phyloP scores from a whole-genome alignment of 108 stramenopile species.

The Cyclotella baltica region DNA sequence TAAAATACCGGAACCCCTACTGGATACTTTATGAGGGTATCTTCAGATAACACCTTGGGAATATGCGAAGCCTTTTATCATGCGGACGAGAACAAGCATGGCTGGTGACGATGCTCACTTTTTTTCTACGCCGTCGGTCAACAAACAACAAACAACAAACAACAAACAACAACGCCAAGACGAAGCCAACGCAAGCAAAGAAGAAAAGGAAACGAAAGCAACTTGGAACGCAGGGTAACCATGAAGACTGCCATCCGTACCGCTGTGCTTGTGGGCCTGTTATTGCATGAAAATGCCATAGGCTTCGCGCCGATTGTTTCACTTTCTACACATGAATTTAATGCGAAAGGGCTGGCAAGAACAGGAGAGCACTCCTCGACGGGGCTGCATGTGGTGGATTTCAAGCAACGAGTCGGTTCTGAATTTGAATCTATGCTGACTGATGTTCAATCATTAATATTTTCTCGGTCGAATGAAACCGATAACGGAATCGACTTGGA shows the following conservation, averaged over 20 bases:
- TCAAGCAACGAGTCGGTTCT: slow-evolving; percentile 1
- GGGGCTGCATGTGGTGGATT: not conserved
- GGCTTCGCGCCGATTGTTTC: not conserved
- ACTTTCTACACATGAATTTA: not conserved
- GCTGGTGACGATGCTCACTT: too few species aligned
- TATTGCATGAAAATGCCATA: too few species aligned
- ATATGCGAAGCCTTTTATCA: too few species aligned
- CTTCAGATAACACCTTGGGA: not conserved
- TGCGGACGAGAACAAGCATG: too few species aligned
- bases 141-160: too few species aligned
- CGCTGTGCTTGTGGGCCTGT: too few species aligned
- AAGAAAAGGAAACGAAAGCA: too few species aligned
- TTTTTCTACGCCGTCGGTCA: too few species aligned
- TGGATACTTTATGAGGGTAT: not conserved
- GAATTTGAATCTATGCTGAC: not conserved
- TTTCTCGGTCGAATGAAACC: not conserved
- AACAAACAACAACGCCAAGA: too few species aligned
- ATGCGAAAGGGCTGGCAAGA: not conserved
- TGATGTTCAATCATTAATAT: not conserved
- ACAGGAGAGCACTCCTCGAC: not conserved
- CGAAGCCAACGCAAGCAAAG: too few species aligned
- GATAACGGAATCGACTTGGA: not conserved
- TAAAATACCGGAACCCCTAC: not conserved
- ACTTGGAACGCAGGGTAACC: too few species aligned
- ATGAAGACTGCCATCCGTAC: too few species aligned